A percentile compares a stretch with the other conserved stretches of the same genome.
Evolutionary conservation across 1,139 yeast genomes (phyloP).

Genomic region (Pichia sorboxylosa): DNA sequence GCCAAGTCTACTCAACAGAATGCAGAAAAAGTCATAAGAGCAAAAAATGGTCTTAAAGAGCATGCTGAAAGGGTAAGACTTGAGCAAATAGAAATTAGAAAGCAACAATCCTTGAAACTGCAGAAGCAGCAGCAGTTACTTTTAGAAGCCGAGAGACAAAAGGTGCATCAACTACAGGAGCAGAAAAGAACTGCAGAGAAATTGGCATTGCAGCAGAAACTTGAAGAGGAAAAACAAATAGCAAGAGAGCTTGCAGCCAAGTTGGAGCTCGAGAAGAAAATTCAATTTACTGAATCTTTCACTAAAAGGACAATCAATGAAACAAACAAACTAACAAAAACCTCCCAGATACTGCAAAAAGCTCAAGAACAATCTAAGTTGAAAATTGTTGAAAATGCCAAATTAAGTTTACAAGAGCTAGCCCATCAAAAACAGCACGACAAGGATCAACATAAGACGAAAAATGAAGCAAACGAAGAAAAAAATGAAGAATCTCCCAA

Average conservation of each 20-base stretch:
- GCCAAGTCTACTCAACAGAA: neutral
- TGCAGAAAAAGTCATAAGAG: neutral
- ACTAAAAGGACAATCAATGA: neutral
- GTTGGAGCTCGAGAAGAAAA: neutral
- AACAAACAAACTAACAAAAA: conserved; percentile 1
- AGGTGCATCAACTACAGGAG: neutral
- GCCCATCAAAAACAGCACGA: conserved; percentile 6
- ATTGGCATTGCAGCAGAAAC: neutral
- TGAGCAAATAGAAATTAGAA: neutral
- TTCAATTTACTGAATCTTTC: conserved; percentile 1
- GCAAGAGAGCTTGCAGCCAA: neutral
- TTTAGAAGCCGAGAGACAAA: neutral
- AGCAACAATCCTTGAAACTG: neutral
- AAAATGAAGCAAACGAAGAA: conserved; percentile 2
- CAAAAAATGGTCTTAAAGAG: neutral
- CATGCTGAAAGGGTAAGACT: neutral
- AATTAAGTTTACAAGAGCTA: conserved; percentile 3
- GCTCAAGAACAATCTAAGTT: conserved; percentile 8
- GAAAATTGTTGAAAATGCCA: conserved; percentile 8
- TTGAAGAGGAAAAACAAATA: neutral
- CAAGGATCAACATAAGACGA: conserved; percentile 3
- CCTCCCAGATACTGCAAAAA: conserved; percentile 1
- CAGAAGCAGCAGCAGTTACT: neutral
- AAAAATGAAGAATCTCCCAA: conserved; percentile 1
- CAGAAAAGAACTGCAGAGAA: neutral